Conservation (phyloP, 495 filamentous ascomycete species). For the Cryomyces antarcticus region DNA sequence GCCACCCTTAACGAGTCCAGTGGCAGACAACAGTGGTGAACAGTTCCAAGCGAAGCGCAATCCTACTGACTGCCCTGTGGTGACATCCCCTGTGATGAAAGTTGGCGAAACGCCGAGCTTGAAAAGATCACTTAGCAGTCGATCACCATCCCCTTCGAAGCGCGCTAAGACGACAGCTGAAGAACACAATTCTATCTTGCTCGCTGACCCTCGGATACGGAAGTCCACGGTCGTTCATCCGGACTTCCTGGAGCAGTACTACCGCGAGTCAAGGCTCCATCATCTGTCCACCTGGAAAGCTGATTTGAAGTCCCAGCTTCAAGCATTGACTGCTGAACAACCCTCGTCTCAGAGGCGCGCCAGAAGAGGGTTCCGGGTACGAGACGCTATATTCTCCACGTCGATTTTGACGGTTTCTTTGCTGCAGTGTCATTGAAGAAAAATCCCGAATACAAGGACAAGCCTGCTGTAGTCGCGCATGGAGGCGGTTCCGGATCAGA, state of each 20-base stretch:
- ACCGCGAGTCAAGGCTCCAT: conserved; percentile 80
- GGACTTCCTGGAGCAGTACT: conserved; percentile 82
- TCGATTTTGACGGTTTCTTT: conserved; percentile 98
- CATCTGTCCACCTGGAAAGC: conserved; percentile 94
- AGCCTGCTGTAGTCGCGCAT: conserved; percentile 80
- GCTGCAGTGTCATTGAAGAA: conserved; percentile 76
- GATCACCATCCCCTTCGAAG: conserved; percentile 4
- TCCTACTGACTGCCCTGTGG: too few species aligned
- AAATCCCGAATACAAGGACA: conserved; percentile 51
- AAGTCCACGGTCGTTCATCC: conserved; percentile 78
- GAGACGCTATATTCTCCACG: conserved; percentile 74
- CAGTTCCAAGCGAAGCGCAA: too few species aligned
- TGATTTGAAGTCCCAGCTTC: conserved; percentile 70
- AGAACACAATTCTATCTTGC: conserved; percentile 67
- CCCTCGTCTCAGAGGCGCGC: conserved; percentile 28
- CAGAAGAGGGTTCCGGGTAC: conserved; percentile 34
- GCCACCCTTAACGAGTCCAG: too few species aligned
- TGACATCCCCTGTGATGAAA: not conserved
- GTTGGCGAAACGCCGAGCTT: not conserved
- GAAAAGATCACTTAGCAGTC: not conserved
- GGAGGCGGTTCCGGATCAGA: conserved; percentile 69
- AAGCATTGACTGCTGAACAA: conserved; percentile 52
- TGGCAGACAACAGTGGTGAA: too few species aligned
- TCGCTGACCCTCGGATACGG: conserved; percentile 62
- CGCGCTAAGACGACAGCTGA: conserved; percentile 51